These are phyloP conservation scores for Penicillium sp. DNA, from an alignment of 2,329 filamentous ascomycete species.

Conservation along the genomic window DNA sequence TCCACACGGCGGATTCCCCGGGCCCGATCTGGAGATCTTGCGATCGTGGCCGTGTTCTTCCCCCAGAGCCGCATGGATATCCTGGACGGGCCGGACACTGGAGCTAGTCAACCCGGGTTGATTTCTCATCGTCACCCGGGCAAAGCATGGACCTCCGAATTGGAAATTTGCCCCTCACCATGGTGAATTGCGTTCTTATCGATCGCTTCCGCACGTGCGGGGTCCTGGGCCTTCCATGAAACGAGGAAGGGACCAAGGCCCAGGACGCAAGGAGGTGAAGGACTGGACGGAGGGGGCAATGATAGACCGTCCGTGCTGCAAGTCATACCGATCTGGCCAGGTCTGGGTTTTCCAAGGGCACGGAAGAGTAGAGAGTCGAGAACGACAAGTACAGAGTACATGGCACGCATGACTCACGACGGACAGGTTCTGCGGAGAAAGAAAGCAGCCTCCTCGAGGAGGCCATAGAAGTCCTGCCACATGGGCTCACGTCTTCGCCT, in stretches of 20 bases:
- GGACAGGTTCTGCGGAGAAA: not conserved
- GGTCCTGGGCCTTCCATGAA: not conserved
- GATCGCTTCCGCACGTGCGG: conserved; percentile 13
- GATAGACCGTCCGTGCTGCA: conserved; percentile 21
- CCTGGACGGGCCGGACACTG: not conserved
- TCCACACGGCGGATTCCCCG: not conserved
- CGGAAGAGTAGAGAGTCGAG: not conserved
- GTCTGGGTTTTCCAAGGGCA: not conserved
- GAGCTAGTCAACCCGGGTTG: not conserved
- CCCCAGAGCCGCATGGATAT: conserved; percentile 5
- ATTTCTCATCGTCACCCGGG: not conserved
- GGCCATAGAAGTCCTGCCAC: conserved; percentile 20
- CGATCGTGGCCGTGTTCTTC: not conserved
- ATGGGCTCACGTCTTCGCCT: conserved; percentile 5
- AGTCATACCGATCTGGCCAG: conserved; percentile 19
- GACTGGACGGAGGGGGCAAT: conserved; percentile 8
- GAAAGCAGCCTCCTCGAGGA: not conserved
- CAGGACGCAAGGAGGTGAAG: conserved; percentile 21
- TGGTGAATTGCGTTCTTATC: conserved; percentile 6
- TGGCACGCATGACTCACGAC: not conserved
- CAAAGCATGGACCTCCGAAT: conserved; percentile 3
- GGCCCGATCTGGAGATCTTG: conserved; percentile 1
- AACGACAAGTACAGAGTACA: not conserved
- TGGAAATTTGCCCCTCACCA: not conserved
- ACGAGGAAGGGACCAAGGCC: not conserved